Evolutionary conservation across 768 basidiomycete species (phyloP).

Genomic region (Hemileccinum rubropunctum): DNA sequence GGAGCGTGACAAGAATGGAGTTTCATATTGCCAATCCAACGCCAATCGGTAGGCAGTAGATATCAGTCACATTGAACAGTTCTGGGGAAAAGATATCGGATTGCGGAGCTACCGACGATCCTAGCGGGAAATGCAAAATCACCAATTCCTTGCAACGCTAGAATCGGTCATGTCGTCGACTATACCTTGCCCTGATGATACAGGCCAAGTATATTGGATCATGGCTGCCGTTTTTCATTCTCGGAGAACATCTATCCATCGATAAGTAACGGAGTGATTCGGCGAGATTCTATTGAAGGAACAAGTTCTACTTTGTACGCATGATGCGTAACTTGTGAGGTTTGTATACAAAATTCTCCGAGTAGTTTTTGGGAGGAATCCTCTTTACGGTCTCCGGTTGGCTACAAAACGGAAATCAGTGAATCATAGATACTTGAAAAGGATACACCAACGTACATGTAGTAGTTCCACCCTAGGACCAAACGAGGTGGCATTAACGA

Average conservation of each 20-base stretch:
- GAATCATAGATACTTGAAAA: constrained; percentile 4
- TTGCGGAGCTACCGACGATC: neutral
- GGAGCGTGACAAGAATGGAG: no score
- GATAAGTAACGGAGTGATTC: neutral
- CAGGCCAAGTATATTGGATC: neutral
- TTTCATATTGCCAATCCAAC: no score
- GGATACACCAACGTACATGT: constrained; percentile 57
- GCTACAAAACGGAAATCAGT: constrained; percentile 28
- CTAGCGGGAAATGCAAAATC: no score
- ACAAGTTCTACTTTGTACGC: constrained; percentile 81
- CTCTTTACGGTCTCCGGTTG: constrained; percentile 61
- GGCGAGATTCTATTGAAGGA: constrained; percentile 2
- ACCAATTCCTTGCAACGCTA: no score
- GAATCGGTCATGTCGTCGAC: no score
- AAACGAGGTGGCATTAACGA: neutral
- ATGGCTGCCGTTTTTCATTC: neutral
- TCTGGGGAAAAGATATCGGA: neutral
- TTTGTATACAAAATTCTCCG: constrained; percentile 89
- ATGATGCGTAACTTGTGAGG: constrained; percentile 75
- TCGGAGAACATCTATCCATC: neutral
- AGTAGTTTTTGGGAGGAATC: constrained; percentile 83
- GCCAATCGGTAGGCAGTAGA: no score
- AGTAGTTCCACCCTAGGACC: constrained; percentile 86
- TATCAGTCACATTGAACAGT: neutral
- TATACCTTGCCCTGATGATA: neutral